These are phyloP conservation scores for Trametopsis cervina DNA, from an alignment of 768 basidiomycete genomes.

Conservation along the genomic window DNA sequence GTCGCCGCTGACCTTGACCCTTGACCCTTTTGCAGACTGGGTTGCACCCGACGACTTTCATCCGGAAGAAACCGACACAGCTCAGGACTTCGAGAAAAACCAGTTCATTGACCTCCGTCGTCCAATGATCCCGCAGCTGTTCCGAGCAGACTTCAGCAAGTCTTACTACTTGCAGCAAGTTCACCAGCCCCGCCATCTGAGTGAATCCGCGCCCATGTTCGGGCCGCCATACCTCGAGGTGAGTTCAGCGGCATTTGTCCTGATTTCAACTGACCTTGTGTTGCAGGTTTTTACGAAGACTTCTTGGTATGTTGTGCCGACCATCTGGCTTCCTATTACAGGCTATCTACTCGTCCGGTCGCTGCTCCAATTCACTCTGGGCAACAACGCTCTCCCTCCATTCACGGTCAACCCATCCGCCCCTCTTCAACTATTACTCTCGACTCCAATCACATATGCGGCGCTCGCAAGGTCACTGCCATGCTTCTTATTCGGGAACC, in stretches of 20 bases:
- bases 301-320: conserved; percentile 89
- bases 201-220: conserved; percentile 82
- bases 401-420: conserved; percentile 51
- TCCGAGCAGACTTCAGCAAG: conserved; percentile 87
- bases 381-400: conserved; percentile 49
- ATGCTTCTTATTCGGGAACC: conserved; percentile 79
- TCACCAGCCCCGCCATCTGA: conserved; percentile 88
- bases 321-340: conserved; percentile 87
- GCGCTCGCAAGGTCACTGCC: conserved; percentile 47
- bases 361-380: conserved; percentile 64
- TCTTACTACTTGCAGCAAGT: conserved; percentile 94
- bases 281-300: conserved; percentile 73
- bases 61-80: conserved; percentile 82
- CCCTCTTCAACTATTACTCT: conserved; percentile 39
- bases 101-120: conserved; percentile 86
- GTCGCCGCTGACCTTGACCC: background rate
- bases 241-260: conserved; percentile 12
- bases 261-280: background rate
- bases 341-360: conserved; percentile 75
- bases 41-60: conserved; percentile 85
- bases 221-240: conserved; percentile 79
- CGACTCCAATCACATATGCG: conserved; percentile 37
- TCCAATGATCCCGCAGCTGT: conserved; percentile 82
- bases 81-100: conserved; percentile 79
- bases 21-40: conserved; percentile 53